Base-by-base conservation (phyloP, 23 red algal species). In the Chondrus crispus region DNA sequence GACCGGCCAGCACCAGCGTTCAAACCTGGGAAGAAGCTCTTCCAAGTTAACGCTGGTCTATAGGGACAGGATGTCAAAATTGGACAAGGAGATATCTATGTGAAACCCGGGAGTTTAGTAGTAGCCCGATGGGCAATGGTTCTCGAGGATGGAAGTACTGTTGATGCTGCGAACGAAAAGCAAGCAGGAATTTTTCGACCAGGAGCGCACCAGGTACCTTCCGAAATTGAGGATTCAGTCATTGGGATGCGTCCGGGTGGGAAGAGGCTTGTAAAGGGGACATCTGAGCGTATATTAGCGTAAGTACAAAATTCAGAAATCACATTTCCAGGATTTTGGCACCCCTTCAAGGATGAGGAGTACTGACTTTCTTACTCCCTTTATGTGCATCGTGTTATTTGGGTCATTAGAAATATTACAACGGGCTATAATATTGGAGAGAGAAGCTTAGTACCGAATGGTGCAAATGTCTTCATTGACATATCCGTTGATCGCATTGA, bases 381-480 rank as follows among this genome's bases (percentile, higher is more conserved):
- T n/a, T n/a, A n/a, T n/a, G n/a, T n/a, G n/a, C n/a, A n/a, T n/a
- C n/a, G n/a, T n/a, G n/a, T n/a, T n/a, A n/a, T n/a, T n/a, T n/a
- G n/a, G n/a, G n/a, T n/a, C n/a, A n/a, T n/a, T n/a, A n/a, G n/a
- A n/a, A 90, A 78, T 39, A 37, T 90, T 2, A 80, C 19, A 28
- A 47, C 80, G 86, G 86, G 86, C 16, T 90, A 90, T 81, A 54
- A 90, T 80, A 81, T 90, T 37, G 86, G 86, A 29, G 86, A 90
- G 36, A 40, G 86, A n/a, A 90, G 86, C 54, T 69, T 75, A 1
- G 86, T 90, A 37, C 86, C 86, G 3, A 90, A 79, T 76, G 68
- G 40, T 22, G 69, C 86, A 52, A 62, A 66, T 49, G 32, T 90
- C 10, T 90, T 75, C 24, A 49, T 90, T n/a, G 86, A 90, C 38